These are phyloP conservation scores for Takakia lepidozioides DNA, from an alignment of 225 moss, liverwort and hornwort genomes.

Conservation along the genomic window DNA sequence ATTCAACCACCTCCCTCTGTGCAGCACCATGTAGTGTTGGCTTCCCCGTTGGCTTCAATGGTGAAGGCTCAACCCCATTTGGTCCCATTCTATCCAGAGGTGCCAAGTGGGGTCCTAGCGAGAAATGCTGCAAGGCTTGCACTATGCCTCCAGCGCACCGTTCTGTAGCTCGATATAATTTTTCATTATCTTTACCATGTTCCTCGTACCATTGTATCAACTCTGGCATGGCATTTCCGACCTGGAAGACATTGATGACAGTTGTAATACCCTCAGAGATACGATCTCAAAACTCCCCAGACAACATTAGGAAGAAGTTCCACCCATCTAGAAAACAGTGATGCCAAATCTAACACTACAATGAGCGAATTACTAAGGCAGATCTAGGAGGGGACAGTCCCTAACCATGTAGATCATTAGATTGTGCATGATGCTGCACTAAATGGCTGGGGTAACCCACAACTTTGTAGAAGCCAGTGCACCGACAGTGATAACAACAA, in stretches of 20 bases:
- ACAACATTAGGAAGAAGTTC: too few relatives aligned
- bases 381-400: too few relatives aligned
- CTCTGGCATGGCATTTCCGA: slow-evolving; percentile 76
- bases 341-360: too few relatives aligned
- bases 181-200: slow-evolving; percentile 22
- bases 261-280: too few relatives aligned
- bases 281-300: too few relatives aligned
- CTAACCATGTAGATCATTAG: too few relatives aligned
- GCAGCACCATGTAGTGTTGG: slow-evolving; percentile 24
- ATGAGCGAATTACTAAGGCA: too few relatives aligned
- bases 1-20: slow-evolving; percentile 58
- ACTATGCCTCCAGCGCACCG: slow-evolving; percentile 68
- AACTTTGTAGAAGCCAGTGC: too few relatives aligned
- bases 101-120: slow-evolving; percentile 41
- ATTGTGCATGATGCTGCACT: too few relatives aligned
- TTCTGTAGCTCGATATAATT: slow-evolving; percentile 30
- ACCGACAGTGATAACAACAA: too few relatives aligned
- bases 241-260: slow-evolving; percentile 16
- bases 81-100: slow-evolving; percentile 38
- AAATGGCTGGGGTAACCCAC: too few relatives aligned
- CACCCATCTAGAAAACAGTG: too few relatives aligned
- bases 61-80: slow-evolving; percentile 19
- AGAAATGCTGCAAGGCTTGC: slow-evolving; percentile 49
- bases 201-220: slow-evolving; percentile 52
- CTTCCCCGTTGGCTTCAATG: slow-evolving; percentile 12